Evolutionary conservation across 2,329 filamentous ascomycete genomes (phyloP), one percentile per base, ranked within the genome.

Genomic region (Fusarium pseudoanthophilum): DNA sequence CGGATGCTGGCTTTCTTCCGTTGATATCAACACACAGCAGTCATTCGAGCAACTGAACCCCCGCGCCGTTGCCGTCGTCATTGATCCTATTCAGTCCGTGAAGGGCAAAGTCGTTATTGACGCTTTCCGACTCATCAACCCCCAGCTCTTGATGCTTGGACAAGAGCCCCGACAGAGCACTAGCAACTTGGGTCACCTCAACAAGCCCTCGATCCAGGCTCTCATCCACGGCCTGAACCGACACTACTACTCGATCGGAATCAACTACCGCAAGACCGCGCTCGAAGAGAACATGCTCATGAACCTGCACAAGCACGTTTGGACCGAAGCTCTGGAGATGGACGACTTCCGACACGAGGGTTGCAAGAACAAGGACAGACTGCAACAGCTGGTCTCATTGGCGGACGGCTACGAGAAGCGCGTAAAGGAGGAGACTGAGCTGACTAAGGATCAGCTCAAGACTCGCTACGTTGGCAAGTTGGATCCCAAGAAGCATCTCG

Each of bases 31-130:
- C 86, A 99, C 96, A 36, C 96, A 99, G 82, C 96, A 99, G 84
- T 98, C 95, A n/a, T 99, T 99, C 84, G 96, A 99, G 86, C 96
- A 98, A 85, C 91, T 99, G 67, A 99, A 95, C 13, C 95, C 96
- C 40, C 94, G 96, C 81, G 95, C 96, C 76, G 96, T 99, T 74
- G 96, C 96, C 77, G 96, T 99, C 57, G 96, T 99, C 78, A 95
- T 99, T 79, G 96, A 99, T 80, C 96, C 96, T 46, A 98, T 99
- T 79, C 96, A 99, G 84, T 98, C 96, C 69, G 96, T 99, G 81
- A 99, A 99, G 87, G 96, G 96, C 84, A 99, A 99, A 84, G 96
- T 99, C 78, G 96, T 99, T 78, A 99, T 99, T 77, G 96, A 99
- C 82, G 96, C 96, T 63, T 99, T 99, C 90, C 94, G 96, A 76